These are phyloP conservation scores for Penicillium canescens DNA, from an alignment of 495 filamentous ascomycete species.

Conservation along the genomic window DNA sequence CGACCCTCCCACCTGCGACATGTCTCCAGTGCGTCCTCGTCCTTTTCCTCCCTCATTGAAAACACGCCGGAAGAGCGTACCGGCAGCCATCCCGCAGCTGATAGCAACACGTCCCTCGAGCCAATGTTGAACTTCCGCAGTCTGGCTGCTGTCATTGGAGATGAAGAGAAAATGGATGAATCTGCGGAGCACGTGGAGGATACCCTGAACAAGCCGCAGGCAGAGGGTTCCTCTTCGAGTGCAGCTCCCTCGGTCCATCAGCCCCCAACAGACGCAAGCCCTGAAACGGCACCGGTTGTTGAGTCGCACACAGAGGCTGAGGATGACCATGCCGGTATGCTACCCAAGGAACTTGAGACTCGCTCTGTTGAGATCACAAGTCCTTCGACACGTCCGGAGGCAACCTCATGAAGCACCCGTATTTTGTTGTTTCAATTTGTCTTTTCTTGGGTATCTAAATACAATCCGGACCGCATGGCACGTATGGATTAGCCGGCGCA, in stretches of 20 bases:
- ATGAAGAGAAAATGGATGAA: slow-evolving; percentile 54
- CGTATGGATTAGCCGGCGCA: slow-evolving; percentile 26
- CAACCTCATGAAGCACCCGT: slow-evolving; percentile 26
- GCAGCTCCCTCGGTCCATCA: slow-evolving; percentile 21
- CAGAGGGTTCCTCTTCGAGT: slow-evolving; percentile 29
- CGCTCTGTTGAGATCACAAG: slow-evolving; percentile 39
- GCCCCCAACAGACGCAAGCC: slow-evolving; percentile 5
- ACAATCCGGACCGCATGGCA: slow-evolving; percentile 17
- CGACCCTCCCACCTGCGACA: slow-evolving; percentile 71
- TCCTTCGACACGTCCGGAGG: slow-evolving; percentile 23
- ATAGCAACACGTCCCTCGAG: slow-evolving; percentile 60
- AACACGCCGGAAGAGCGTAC: slow-evolving; percentile 54
- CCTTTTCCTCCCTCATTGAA: slow-evolving; percentile 72
- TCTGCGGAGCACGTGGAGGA: slow-evolving; percentile 49
- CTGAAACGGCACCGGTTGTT: slow-evolving; percentile 4
- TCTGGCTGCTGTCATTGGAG: slow-evolving; percentile 79
- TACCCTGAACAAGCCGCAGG: slow-evolving; percentile 10
- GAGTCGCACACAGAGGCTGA: slow-evolving; percentile 14
- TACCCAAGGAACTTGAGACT: slow-evolving; percentile 41
- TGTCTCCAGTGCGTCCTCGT: slow-evolving; percentile 80
- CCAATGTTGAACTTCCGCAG: slow-evolving; percentile 92
- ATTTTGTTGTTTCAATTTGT: not conserved
- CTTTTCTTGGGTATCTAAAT: slow-evolving; percentile 4
- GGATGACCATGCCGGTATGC: slow-evolving; percentile 12
- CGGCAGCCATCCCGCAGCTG: slow-evolving; percentile 37